Base-by-base conservation (phyloP, 2,329 filamentous ascomycete species). In the Coniochaeta sp. region DNA sequence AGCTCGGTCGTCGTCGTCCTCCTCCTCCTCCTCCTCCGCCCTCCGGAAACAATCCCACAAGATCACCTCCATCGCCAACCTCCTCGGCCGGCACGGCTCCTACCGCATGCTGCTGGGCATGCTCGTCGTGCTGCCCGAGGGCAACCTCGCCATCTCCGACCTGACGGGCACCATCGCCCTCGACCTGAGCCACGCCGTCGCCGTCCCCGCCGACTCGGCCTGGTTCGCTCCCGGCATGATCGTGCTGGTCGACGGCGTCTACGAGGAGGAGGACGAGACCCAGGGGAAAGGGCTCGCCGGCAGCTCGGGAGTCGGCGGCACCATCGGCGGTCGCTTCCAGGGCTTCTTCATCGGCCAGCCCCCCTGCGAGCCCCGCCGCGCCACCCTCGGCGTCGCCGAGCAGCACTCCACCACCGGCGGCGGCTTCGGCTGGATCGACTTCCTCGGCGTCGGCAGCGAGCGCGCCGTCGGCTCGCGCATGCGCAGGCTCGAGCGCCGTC, bases 141-240 rank as follows among this genome's bases (percentile, higher is more conserved):
- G 95, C 5, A 85, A 85, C 34, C 79, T 98, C 3, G 89, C 91
- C 2, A 83, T 99, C 24, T 91, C 89, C 65, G 95, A 99, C 69
- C 76, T 95, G 32, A 93, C 91, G 0, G 95, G 93, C 19, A 93
- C 90, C 58, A 96, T 99, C 67, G 81, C 85, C 2, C 79, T 99
- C 1, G 92, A 98, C 66, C 76, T 98, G 12, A 83, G 86, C 22
- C 89, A 93, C 68, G 91, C 93, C 0, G 86, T 87, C 24, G 86
- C 89, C 16, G 88, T 97, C 59, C 93, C 93, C 0, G 87, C 91
- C 62, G 88, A 93, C 69, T 91, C 90, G 26, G 89, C 90, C 4
- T 99, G 92, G 89, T 97, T 97, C 70, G 87, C 89, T 5, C 93
- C 95, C 0, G 96, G 96, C 3, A 98, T 98, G 92, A 90, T 99